A percentile compares a stretch with the other conserved stretches of the same genome.
Conservation (phyloP, 306 rosid genomes). For the Cotoneaster glaucophyllus region DNA sequence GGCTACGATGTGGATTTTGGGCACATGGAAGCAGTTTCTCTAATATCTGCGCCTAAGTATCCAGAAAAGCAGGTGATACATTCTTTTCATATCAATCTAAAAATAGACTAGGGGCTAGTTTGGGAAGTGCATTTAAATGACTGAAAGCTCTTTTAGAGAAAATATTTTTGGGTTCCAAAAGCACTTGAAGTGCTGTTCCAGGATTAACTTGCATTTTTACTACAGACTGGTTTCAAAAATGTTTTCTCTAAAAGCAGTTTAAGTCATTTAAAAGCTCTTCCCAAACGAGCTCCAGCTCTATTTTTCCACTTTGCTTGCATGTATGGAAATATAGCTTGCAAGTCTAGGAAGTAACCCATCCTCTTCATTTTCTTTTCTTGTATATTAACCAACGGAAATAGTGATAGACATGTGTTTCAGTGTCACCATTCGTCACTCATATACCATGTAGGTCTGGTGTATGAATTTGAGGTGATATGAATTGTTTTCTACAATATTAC, state of each 20-base stretch:
- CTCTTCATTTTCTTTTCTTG: not conserved
- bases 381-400: not conserved
- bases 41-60: conserved; percentile 99
- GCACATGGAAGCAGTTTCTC: conserved; percentile 99
- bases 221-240: too few species aligned
- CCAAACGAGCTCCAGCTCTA: not conserved
- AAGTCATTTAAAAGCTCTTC: too few species aligned
- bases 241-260: too few species aligned
- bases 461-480: not conserved
- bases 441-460: not conserved
- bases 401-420: not conserved
- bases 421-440: not conserved
- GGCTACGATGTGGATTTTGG: conserved; percentile 99
- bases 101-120: not conserved
- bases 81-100: not conserved
- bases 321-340: not conserved
- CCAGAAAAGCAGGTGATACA: conserved; percentile 90
- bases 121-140: too few species aligned
- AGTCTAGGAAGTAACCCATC: not conserved
- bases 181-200: too few species aligned
- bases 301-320: not conserved
- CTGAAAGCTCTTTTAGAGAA: too few species aligned
- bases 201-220: too few species aligned
- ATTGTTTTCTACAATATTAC: not conserved
- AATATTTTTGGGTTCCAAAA: too few species aligned